Conservation (phyloP, 23 red algal species). For the Cyanidiococcus yangmingshanensis region DNA sequence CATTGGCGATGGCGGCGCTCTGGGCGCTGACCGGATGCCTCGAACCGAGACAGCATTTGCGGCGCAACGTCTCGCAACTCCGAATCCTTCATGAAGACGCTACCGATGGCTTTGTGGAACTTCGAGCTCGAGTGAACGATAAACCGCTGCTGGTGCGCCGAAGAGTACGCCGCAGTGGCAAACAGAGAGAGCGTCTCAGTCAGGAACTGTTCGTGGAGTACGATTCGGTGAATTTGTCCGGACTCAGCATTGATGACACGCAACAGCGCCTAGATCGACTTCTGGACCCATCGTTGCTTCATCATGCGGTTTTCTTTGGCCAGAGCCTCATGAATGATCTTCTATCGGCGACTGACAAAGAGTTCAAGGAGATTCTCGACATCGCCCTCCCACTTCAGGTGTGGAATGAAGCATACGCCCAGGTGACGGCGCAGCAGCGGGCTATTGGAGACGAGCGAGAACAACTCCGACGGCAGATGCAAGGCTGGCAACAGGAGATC, state of each 20-base stretch:
- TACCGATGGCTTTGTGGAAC: slow-evolving; percentile 29
- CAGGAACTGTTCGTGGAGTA: slow-evolving; percentile 41
- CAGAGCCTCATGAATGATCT: slow-evolving; percentile 31
- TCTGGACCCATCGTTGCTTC: slow-evolving; percentile 46
- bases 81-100: slow-evolving; percentile 50
- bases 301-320: slow-evolving; percentile 66
- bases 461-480: neutral
- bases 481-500: neutral
- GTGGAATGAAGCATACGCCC: slow-evolving; percentile 9
- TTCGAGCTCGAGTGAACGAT: slow-evolving; percentile 9
- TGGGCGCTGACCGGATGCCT: slow-evolving; percentile 59
- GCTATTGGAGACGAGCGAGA: neutral
- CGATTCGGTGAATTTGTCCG: slow-evolving; percentile 37
- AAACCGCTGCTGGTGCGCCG: slow-evolving; percentile 8
- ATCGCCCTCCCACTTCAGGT: slow-evolving; percentile 17
- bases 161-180: neutral
- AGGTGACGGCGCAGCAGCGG: neutral
- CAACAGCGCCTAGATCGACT: slow-evolving; percentile 43
- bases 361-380: slow-evolving; percentile 29
- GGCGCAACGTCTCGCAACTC: slow-evolving; percentile 26
- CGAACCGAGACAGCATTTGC: slow-evolving; percentile 23
- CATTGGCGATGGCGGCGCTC: slow-evolving; percentile 59
- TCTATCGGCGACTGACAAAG: slow-evolving; percentile 14
- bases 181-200: neutral
- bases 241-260: slow-evolving; percentile 47